Base-by-base conservation (phyloP, 345 rosid genomes). In the Eucalyptus erythrocorys region DNA sequence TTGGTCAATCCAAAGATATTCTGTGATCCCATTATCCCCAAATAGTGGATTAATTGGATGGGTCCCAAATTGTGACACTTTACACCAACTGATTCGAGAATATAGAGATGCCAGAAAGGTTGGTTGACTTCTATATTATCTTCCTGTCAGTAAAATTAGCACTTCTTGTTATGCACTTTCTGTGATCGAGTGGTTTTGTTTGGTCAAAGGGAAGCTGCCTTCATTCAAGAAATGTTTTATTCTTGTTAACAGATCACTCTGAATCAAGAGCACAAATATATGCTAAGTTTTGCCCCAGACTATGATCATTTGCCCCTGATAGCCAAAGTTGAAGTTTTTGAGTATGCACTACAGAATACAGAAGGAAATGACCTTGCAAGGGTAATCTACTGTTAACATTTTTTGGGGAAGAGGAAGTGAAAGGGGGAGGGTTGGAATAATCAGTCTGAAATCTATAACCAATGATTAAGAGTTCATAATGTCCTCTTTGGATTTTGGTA, bases 1-100 rank as follows among this genome's bases (percentile, higher is more conserved):
- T 94, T 92, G 97, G 85, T 93, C 98, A 43, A 97, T 97, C 91
- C 93, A 97, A 92, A 94, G 98, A 88, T 98, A 98, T 95, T 79
- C 91, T 89, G 99, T 98, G 61, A 98, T 98, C 90, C 99, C 99
- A 61, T 91, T 97, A 85, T 98, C 98, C 92, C 97, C 99, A 87
- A 98, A 97, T 89, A 98, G 98, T 90, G 99, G 99, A 84, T 93
- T 98, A 89, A 98, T 98, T 68, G 99, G 91, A 91, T 98, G 99
- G 99, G 99, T 98, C 89, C 98, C 99, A 59, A 93, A 96, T 90
- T 98, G 99, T 84, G 99, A 98, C 92, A 98, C 99, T 87, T 94
- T 98, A 42, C 98, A 98, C 93, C 93, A 95, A 4, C 99, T 98
- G 89, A 98, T 98, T 90, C 93, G 96, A 87, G 99, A 98, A 91